Evolutionary conservation across 495 filamentous ascomycete species (phyloP).

Genomic region (Elaphomyces granulatus): DNA sequence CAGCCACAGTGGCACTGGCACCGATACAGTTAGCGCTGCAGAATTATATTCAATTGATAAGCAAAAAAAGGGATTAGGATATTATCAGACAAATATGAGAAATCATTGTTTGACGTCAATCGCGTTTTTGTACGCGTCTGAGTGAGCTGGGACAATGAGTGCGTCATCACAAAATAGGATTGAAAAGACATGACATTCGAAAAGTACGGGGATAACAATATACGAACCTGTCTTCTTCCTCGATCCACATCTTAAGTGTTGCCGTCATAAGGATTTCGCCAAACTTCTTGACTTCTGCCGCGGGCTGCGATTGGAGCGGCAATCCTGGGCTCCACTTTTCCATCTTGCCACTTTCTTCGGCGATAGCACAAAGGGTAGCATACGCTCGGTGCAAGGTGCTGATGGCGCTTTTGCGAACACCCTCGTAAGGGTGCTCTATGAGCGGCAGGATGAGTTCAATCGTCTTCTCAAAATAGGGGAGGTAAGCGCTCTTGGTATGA

Average conservation of each 20-base stretch:
- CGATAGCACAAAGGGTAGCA: slow-evolving; percentile 73
- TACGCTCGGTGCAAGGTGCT: slow-evolving; percentile 87
- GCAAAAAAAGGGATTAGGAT: background rate
- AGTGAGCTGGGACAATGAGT: slow-evolving; percentile 98
- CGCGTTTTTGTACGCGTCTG: slow-evolving; percentile 64
- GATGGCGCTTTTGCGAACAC: slow-evolving; percentile 79
- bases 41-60: too few species aligned
- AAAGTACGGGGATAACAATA: slow-evolving; percentile 18
- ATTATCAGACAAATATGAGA: slow-evolving; percentile 28
- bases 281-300: slow-evolving; percentile 65
- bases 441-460: slow-evolving; percentile 67
- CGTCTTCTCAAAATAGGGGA: slow-evolving; percentile 86
- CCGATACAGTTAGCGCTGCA: slow-evolving; percentile 25
- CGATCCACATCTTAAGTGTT: slow-evolving; percentile 70
- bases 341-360: slow-evolving; percentile 66
- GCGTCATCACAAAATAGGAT: slow-evolving; percentile 59
- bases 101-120: slow-evolving; percentile 83
- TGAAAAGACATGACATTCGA: slow-evolving; percentile 7
- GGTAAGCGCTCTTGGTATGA: slow-evolving; percentile 56
- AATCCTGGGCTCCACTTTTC: slow-evolving; percentile 80
- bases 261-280: slow-evolving; percentile 75
- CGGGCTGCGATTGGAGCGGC: slow-evolving; percentile 64
- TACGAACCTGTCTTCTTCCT: slow-evolving; percentile 85
- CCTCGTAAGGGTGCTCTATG: slow-evolving; percentile 80
- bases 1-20: slow-evolving; percentile 68